These are phyloP conservation scores for Paecilomyces dactylethromorphus DNA, from an alignment of 2,329 filamentous ascomycete species.

Conservation along the genomic window DNA sequence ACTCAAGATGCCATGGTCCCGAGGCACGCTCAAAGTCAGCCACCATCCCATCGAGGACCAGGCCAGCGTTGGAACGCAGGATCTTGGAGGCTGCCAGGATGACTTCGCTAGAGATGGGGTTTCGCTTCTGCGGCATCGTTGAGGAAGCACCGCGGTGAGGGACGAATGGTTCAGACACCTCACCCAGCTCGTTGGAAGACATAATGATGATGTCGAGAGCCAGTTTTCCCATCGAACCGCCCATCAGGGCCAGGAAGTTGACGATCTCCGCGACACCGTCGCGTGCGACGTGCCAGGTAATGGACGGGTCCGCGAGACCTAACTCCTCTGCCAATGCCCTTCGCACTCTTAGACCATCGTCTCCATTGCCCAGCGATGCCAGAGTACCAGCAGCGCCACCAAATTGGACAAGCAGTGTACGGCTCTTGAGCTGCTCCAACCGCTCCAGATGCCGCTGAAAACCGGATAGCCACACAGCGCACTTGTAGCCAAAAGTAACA, in stretches of 20 bases:
- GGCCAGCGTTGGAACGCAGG: constrained; percentile 45
- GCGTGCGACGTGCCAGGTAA: constrained; percentile 53
- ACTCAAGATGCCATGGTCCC: constrained; percentile 55
- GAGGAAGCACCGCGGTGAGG: constrained; percentile 49
- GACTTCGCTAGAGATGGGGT: constrained; percentile 53
- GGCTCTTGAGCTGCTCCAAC: constrained; percentile 39
- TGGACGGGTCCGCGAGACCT: constrained; percentile 42
- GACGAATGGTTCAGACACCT: constrained; percentile 52
- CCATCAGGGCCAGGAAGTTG: constrained; percentile 49
- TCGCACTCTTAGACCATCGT: constrained; percentile 44
- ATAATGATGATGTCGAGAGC: constrained; percentile 52
- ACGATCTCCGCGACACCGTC: constrained; percentile 49
- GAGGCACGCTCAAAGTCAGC: constrained; percentile 53
- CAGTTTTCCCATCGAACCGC: constrained; percentile 49
- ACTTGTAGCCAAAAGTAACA: constrained; percentile 54
- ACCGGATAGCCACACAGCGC: constrained; percentile 48
- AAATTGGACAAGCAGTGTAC: constrained; percentile 49
- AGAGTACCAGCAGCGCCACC: constrained; percentile 52
- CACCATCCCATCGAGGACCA: constrained; percentile 52
- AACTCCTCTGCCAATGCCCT: constrained; percentile 45
- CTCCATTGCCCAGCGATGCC: constrained; percentile 44
- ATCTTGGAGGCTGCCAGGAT: constrained; percentile 51
- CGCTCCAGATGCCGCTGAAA: constrained; percentile 45
- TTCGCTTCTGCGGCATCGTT: constrained; percentile 55
- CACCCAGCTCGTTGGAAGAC: constrained; percentile 50